Evolutionary conservation across 768 basidiomycete species (phyloP).

Genomic region (Mycena galopus): DNA sequence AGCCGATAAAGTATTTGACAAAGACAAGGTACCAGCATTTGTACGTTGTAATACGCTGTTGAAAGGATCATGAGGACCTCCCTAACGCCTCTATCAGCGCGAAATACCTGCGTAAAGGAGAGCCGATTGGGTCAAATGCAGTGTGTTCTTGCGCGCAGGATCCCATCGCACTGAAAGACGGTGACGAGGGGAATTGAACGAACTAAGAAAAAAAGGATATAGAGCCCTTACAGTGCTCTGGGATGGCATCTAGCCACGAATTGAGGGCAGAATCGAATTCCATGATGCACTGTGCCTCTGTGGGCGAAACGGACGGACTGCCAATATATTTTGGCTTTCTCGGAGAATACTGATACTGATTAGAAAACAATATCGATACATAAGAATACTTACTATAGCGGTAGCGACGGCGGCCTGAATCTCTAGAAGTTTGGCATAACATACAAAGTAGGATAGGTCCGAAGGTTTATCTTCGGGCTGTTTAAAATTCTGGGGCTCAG

Average conservation of each 20-base stretch:
- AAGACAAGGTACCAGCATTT: conserved; percentile 60
- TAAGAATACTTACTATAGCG: conserved; percentile 59
- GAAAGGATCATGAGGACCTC: not conserved
- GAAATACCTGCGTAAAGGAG: conserved; percentile 32
- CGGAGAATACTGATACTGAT: conserved; percentile 63
- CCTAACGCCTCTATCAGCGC: no score
- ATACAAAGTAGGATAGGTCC: conserved; percentile 58
- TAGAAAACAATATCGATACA: not conserved
- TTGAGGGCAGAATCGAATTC: conserved; percentile 75
- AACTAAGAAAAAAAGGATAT: conserved; percentile 18
- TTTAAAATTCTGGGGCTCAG: conserved; percentile 58
- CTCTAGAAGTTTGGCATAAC: conserved; percentile 59
- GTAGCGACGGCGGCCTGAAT: conserved; percentile 65
- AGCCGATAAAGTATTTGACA: not conserved
- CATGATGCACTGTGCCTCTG: conserved; percentile 67
- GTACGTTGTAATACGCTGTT: conserved; percentile 42
- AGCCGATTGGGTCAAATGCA: conserved; percentile 40
- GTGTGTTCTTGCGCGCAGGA: conserved; percentile 36
- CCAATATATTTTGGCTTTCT: conserved; percentile 47
- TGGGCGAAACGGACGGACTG: conserved; percentile 45
- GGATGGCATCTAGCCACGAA: conserved; percentile 70
- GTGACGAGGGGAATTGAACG: not conserved
- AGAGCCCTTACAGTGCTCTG: conserved; percentile 53
- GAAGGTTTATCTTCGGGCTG: conserved; percentile 68
- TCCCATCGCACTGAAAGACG: conserved; percentile 48